Conservation (phyloP, 2,329 filamentous ascomycete genomes). For the Macrophomina tecta region DNA sequence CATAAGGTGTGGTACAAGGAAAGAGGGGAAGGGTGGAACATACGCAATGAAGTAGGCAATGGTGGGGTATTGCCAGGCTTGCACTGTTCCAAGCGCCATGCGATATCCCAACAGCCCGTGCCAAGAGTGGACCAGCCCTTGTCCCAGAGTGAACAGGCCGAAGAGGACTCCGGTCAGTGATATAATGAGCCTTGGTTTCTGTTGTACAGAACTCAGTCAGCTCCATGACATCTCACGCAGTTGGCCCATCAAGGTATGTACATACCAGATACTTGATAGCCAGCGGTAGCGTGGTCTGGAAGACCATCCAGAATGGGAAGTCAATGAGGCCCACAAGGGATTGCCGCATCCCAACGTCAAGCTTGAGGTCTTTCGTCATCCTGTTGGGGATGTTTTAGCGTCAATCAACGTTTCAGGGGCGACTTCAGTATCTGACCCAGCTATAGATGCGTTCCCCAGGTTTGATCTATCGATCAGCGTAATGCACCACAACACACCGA, state of each 20-base stretch:
- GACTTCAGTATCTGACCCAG: background rate
- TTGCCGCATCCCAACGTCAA: constrained; percentile 32
- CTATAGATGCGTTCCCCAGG: constrained; percentile 30
- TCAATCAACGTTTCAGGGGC: background rate
- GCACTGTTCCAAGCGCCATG: constrained; percentile 27
- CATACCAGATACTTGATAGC: background rate
- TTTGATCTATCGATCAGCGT: constrained; percentile 34
- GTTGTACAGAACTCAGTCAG: no score
- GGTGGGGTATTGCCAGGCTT: background rate
- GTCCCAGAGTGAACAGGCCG: background rate
- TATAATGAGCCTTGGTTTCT: background rate
- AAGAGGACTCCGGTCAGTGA: background rate
- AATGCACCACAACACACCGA: constrained; percentile 39
- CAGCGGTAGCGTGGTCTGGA: background rate
- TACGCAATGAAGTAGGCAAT: constrained; percentile 5
- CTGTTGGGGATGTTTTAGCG: constrained; percentile 27
- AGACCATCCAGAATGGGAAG: background rate
- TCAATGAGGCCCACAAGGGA: constrained; percentile 23
- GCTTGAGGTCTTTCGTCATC: constrained; percentile 32
- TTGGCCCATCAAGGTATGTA: no score
- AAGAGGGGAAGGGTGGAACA: background rate
- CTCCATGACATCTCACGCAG: no score
- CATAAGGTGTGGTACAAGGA: no score
- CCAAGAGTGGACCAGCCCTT: background rate
- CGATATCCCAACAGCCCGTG: constrained; percentile 2